Conservation (phyloP, 2,329 filamentous ascomycete species). For the Arthrobotrys sphaeroides region DNA sequence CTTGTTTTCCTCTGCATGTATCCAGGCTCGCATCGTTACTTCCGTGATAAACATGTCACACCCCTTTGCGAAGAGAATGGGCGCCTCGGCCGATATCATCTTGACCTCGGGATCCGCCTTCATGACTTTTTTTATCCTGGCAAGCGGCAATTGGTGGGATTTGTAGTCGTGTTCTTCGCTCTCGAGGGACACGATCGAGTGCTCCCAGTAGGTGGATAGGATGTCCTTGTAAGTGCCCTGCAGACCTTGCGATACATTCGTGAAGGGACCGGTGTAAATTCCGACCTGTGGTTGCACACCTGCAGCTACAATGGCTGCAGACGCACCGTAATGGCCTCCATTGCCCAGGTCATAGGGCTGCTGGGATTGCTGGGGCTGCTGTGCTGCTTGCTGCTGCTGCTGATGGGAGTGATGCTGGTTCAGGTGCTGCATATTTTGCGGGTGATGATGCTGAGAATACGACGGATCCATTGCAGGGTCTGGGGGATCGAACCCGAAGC, state of each 20-base stretch:
- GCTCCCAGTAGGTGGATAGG: conserved; percentile 98
- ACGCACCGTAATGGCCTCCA: conserved; percentile 57
- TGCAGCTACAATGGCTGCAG: conserved; percentile 57
- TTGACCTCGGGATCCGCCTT: conserved; percentile 99
- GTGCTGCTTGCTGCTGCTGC: conserved; percentile 33
- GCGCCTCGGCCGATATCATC: conserved; percentile 99
- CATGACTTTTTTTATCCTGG: conserved; percentile 99
- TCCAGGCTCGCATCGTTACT: conserved; percentile 99
- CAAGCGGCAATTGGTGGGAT: conserved; percentile 91
- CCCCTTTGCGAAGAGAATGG: conserved; percentile 96
- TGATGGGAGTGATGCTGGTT: conserved; percentile 51
- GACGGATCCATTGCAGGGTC: conserved; percentile 46
- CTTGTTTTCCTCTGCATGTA: conserved; percentile 99
- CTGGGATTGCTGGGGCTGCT: conserved; percentile 32
- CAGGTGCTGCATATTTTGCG: conserved; percentile 52
- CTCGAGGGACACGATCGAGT: conserved; percentile 95
- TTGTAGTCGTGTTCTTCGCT: conserved; percentile 98
- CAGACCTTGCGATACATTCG: conserved; percentile 96
- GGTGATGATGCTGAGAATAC: conserved; percentile 51
- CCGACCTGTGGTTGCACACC: conserved; percentile 56
- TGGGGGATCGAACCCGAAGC: conserved; percentile 10
- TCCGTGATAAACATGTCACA: conserved; percentile 99
- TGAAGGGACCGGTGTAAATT: conserved; percentile 61
- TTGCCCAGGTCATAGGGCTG: conserved; percentile 30
- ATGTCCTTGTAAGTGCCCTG: conserved; percentile 95